phyloP scores from a whole-genome alignment of 805 yeast species.

The Zygotorulaspora florentina region DNA sequence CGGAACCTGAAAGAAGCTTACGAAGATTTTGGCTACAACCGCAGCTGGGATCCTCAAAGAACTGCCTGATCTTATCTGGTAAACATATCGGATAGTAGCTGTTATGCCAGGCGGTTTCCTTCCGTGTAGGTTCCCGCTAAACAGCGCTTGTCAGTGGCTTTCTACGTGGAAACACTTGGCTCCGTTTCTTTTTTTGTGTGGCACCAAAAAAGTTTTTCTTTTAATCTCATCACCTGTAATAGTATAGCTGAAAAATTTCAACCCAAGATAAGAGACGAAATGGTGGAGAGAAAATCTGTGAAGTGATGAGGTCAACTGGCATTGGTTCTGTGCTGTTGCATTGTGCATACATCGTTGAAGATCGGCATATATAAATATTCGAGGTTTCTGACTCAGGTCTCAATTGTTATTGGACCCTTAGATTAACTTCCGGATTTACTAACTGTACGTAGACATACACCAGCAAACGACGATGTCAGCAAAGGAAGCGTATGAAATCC shows the following conservation, averaged over 20 bases:
- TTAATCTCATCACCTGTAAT: background rate
- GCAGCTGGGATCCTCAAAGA: background rate
- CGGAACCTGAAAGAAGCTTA: background rate
- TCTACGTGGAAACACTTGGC: background rate
- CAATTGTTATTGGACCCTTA: background rate
- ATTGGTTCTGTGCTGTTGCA: no score
- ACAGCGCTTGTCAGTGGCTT: background rate
- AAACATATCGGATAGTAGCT: no score
- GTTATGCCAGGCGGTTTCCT: no score
- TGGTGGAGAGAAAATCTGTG: background rate
- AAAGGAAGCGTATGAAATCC: conserved; percentile 6
- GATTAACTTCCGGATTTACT: background rate
- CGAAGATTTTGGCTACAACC: background rate
- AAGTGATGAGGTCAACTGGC: background rate
- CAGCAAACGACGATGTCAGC: background rate
- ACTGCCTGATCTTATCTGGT: background rate
- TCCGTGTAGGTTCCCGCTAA: background rate
- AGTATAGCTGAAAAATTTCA: background rate
- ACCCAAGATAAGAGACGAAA: background rate
- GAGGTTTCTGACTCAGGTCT: no score
- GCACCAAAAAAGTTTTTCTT: background rate
- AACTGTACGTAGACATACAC: background rate
- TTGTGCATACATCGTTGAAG: no score
- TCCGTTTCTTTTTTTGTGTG: background rate
- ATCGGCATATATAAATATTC: background rate